Evolutionary conservation across 352 stramenopile genomes (phyloP).

Genomic region (Globisporangium megalacanthum): DNA sequence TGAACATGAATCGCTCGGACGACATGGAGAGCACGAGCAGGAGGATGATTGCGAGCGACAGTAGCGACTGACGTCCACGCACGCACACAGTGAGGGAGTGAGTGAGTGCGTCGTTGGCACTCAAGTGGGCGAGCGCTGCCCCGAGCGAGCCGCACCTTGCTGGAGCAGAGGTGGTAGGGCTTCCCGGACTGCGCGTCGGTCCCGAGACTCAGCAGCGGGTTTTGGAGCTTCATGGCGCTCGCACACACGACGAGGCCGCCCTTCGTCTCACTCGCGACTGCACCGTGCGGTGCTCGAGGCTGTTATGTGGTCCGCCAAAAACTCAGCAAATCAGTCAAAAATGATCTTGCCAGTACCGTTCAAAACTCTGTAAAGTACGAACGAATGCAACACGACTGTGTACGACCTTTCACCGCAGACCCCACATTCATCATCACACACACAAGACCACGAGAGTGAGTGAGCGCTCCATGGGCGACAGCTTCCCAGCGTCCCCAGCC

Average conservation of each 20-base stretch:
- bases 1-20: constrained; percentile 84
- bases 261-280: neutral
- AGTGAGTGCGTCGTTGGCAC: neutral
- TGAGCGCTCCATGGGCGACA: neutral
- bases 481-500: neutral
- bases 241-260: no score
- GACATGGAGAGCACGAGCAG: constrained; percentile 72
- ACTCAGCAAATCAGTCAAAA: neutral
- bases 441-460: neutral
- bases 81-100: neutral
- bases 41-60: constrained; percentile 71
- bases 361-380: neutral
- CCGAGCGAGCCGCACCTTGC: constrained; percentile 41
- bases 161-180: constrained; percentile 78
- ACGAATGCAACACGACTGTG: neutral
- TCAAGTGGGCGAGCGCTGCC: neutral
- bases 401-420: neutral
- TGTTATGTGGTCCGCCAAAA: neutral
- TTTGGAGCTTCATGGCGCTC: constrained; percentile 54
- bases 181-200: constrained; percentile 83
- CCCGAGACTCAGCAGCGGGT: constrained; percentile 74
- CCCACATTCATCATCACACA: neutral
- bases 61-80: constrained; percentile 40
- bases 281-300: neutral
- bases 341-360: no score